A percentile compares a stretch with the other conserved stretches of the same genome.
Evolutionary conservation across 352 stramenopile species (phyloP).

Genomic region (Globisporangium acanthophoron): DNA sequence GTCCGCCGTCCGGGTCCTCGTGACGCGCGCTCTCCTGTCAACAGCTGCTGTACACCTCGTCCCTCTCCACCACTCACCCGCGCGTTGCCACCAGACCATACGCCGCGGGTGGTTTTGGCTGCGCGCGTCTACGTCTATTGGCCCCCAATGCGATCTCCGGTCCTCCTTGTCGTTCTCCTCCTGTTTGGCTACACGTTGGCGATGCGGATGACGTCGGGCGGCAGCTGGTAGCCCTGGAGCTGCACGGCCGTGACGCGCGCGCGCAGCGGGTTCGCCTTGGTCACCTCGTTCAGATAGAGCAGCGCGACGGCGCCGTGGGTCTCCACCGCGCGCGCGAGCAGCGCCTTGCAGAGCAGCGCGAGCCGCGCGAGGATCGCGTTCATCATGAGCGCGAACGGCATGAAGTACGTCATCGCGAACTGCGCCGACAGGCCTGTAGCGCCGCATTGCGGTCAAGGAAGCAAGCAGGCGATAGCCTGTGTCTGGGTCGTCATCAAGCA

Average conservation of each 20-base stretch:
- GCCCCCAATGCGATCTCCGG: neutral
- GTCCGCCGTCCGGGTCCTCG: conserved; percentile 25
- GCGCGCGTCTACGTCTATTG: conserved; percentile 1
- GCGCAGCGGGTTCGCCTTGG: conserved; percentile 75
- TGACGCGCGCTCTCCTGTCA: neutral
- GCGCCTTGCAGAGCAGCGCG: conserved; percentile 46
- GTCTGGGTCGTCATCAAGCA: neutral
- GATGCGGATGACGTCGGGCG: conserved; percentile 34
- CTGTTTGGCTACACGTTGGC: conserved; percentile 40
- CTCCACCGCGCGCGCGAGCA: conserved; percentile 59
- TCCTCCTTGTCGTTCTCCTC: neutral
- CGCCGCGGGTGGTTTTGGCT: neutral
- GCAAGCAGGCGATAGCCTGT: neutral
- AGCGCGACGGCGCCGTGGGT: conserved; percentile 61
- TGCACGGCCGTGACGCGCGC: conserved; percentile 66
- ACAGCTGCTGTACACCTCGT: neutral
- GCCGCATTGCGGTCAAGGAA: conserved; percentile 9
- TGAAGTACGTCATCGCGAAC: conserved; percentile 86
- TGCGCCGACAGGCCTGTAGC: conserved; percentile 47
- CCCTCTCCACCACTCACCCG: neutral
- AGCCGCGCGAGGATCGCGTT: conserved; percentile 74
- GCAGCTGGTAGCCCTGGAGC: conserved; percentile 59
- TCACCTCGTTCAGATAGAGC: conserved; percentile 75
- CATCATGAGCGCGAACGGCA: conserved; percentile 75
- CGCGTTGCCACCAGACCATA: too few species aligned